Base-by-base conservation (phyloP, 2,329 filamentous ascomycete species). In the Fusarium proliferatum region DNA sequence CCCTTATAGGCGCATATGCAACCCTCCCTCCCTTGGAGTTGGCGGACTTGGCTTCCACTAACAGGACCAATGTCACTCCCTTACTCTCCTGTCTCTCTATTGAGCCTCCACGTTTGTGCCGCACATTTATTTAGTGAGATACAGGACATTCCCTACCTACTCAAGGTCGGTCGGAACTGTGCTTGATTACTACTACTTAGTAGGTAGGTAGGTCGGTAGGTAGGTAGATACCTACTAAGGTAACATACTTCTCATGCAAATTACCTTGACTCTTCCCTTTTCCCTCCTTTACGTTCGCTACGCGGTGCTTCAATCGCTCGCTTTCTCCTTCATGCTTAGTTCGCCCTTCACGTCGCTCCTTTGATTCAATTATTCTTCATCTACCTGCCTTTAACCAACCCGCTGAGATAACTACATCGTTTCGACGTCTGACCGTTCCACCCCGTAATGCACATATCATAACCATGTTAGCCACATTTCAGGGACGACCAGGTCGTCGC, bases 401-500 rank as follows among this genome's bases (percentile, higher is more conserved):
- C 61, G 55, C 30, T 46, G 39, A 57, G 56, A 71, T 60, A 61
- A 42, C 57, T n/a, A n/a, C 30, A n/a, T 53, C 19, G 26, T 43
- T 55, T 45, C n/a, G 60, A 56, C 36, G 30, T 21, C 41, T 42
- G 4, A 48, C 36, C 41, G 30, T 56, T 59, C 41, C 39, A 58
- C 57, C 61, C 33, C 33, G 72, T 55, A 49, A 77, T 77, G 76
- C 57, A 60, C 65, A 51, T 49, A 65, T 68, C 60, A 61, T 61
- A 76, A 82, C 81, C 65, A 75, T 82, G 80, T 51, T 82, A 49
- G 79, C 63, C 52, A 75, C 79, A 75, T 59, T 78, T 55, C 78
- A 80, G 71, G 78, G 81, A 69, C 79, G 79, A 64, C 67, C 74
- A 17, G 75, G 74, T 66, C 81, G 80, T 70, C 82, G 82, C 69